Conservation (phyloP, 1,284 basidiomycete genomes). For the Cryptococcus sp. region DNA sequence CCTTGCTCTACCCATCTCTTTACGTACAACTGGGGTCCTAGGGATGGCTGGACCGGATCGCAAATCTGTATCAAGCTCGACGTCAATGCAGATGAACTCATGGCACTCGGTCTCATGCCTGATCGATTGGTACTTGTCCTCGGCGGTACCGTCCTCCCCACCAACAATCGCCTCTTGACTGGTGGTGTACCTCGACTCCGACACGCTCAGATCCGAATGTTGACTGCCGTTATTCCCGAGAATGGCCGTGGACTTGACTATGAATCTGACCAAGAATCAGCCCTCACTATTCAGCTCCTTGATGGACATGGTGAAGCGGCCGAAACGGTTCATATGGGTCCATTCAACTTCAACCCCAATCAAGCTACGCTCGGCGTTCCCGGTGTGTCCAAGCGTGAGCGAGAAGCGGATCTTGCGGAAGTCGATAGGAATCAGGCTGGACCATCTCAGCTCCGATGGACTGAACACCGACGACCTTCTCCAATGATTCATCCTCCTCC, state of each 20-base stretch:
- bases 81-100: constrained; percentile 9
- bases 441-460: no score
- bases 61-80: constrained; percentile 29
- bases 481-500: background rate
- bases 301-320: no score
- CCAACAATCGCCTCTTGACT: constrained; percentile 4
- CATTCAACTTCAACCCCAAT: background rate
- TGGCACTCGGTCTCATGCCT: no score
- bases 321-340: no score
- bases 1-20: constrained; percentile 9
- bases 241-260: no score
- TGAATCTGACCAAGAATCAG: no score
- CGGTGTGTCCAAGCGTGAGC: no score
- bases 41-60: constrained; percentile 28
- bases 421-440: no score
- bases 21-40: constrained; percentile 22
- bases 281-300: no score
- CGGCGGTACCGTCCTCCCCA: constrained; percentile 9
- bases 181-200: constrained; percentile 9
- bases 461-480: no score
- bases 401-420: no score
- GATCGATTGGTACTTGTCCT: constrained; percentile 5
- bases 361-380: background rate
- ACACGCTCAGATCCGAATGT: constrained; percentile 24
- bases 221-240: constrained; percentile 4